phyloP scores from a whole-genome alignment of 345 rosid species.

The Cochlearia excelsa region DNA sequence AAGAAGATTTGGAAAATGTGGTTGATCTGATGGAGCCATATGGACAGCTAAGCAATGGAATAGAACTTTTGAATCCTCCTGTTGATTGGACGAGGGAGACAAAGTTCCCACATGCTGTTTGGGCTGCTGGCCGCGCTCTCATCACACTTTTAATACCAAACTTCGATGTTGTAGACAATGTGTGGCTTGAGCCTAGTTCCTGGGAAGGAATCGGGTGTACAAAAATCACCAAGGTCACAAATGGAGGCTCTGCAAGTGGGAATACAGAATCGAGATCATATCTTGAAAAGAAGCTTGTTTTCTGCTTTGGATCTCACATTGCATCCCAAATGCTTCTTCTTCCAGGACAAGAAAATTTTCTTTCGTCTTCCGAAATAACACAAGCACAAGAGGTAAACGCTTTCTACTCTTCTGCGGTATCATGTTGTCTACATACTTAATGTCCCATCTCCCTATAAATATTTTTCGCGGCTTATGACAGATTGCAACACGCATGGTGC shows the following conservation, averaged over 20 bases:
- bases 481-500: slow-evolving; percentile 96
- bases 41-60: slow-evolving; percentile 91
- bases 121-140: slow-evolving; percentile 97
- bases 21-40: slow-evolving; percentile 98
- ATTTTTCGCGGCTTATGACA: slow-evolving; percentile 40
- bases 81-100: slow-evolving; percentile 85
- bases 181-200: slow-evolving; percentile 91
- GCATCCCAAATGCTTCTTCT: slow-evolving; percentile 89
- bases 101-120: slow-evolving; percentile 88
- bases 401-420: slow-evolving; percentile 21
- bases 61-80: slow-evolving; percentile 81
- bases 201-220: slow-evolving; percentile 99
- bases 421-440: slow-evolving; percentile 4
- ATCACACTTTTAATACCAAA: slow-evolving; percentile 75
- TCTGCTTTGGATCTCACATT: slow-evolving; percentile 84
- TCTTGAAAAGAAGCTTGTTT: slow-evolving; percentile 94
- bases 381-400: slow-evolving; percentile 79
- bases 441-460: slow-evolving; percentile 10
- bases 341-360: slow-evolving; percentile 76
- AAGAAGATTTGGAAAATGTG: slow-evolving; percentile 81
- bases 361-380: slow-evolving; percentile 70
- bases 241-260: slow-evolving; percentile 61
- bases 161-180: slow-evolving; percentile 72
- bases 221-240: slow-evolving; percentile 68
- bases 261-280: slow-evolving; percentile 82